Conservation (phyloP, 129 eudicot genomes). For the Glebionis coronaria region DNA sequence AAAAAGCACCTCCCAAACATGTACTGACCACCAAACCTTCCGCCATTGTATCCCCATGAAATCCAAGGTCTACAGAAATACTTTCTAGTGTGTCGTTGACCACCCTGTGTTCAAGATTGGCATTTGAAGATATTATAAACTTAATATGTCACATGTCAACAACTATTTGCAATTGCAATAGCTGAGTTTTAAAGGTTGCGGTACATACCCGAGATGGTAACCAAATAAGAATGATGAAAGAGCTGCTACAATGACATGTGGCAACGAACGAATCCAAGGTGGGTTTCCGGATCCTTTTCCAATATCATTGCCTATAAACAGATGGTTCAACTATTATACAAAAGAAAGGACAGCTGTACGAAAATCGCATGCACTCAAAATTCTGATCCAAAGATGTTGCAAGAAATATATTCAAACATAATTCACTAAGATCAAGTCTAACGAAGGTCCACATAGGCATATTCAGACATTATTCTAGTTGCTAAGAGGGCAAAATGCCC, state of each 20-base stretch:
- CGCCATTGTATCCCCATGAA: slow-evolving; percentile 64
- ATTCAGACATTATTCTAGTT: too few species aligned
- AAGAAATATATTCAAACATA: not conserved
- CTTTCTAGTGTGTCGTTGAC: slow-evolving; percentile 85
- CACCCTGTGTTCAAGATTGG: slow-evolving; percentile 49
- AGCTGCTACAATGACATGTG: slow-evolving; percentile 83
- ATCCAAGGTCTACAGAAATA: slow-evolving; percentile 69
- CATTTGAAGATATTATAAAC: slow-evolving; percentile 3
- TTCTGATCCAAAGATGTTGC: slow-evolving; percentile 11
- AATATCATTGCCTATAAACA: slow-evolving; percentile 29
- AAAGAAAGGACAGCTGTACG: not conserved
- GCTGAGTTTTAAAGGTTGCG: not conserved
- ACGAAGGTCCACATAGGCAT: too few species aligned
- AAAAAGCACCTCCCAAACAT: slow-evolving; percentile 87
- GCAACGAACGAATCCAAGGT: slow-evolving; percentile 68
- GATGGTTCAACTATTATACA: slow-evolving; percentile 6
- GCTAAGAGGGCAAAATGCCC: too few species aligned
- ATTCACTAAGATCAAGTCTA: not conserved
- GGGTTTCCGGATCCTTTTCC: slow-evolving; percentile 66
- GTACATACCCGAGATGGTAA: slow-evolving; percentile 75
- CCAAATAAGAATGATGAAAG: slow-evolving; percentile 74
- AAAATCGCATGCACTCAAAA: not conserved
- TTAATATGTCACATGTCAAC: slow-evolving; percentile 10
- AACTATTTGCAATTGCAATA: slow-evolving; percentile 5
- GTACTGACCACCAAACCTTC: slow-evolving; percentile 97